Conservation (phyloP, 257 asterid genomes). For the Scutellaria barbata region DNA sequence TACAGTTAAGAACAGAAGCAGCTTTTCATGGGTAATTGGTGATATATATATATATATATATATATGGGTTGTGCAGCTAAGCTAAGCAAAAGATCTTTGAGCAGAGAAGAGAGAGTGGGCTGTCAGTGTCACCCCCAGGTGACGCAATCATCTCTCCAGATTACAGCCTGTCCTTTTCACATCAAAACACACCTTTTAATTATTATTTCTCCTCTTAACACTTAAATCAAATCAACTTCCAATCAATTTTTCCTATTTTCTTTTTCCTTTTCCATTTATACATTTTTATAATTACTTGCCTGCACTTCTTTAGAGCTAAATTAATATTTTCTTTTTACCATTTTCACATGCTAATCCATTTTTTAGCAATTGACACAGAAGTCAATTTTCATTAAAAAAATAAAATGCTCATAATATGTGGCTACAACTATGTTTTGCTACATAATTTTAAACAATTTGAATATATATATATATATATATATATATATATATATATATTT, state of each 20-base stretch:
- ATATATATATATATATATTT: too few relatives aligned
- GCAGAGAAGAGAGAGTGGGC: slow-evolving; percentile 23
- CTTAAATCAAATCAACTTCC: slow-evolving; percentile 38
- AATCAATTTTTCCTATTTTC: slow-evolving; percentile 17
- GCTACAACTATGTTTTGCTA: too few relatives aligned
- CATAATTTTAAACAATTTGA: too few relatives aligned
- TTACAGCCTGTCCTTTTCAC: slow-evolving; percentile 49
- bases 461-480: too few relatives aligned
- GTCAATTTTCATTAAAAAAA: too few relatives aligned
- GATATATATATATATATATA: too few relatives aligned
- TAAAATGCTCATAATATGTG: too few relatives aligned
- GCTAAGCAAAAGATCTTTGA: slow-evolving; percentile 42
- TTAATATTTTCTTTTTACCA: too few relatives aligned
- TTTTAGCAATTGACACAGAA: too few relatives aligned
- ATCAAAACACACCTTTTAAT: background rate
- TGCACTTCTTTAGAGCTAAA: background rate
- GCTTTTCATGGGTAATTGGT: slow-evolving; percentile 52
- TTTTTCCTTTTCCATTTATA: background rate
- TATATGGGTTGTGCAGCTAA: slow-evolving; percentile 37
- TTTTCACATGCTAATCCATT: too few relatives aligned
- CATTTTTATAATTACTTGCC: background rate
- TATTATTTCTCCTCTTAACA: background rate
- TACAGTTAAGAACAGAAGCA: slow-evolving; percentile 20
- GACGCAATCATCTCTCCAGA: slow-evolving; percentile 42
- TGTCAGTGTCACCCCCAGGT: slow-evolving; percentile 46